phyloP scores from a whole-genome alignment of 179 eudicot species.

The Sideroxylon spinosum region DNA sequence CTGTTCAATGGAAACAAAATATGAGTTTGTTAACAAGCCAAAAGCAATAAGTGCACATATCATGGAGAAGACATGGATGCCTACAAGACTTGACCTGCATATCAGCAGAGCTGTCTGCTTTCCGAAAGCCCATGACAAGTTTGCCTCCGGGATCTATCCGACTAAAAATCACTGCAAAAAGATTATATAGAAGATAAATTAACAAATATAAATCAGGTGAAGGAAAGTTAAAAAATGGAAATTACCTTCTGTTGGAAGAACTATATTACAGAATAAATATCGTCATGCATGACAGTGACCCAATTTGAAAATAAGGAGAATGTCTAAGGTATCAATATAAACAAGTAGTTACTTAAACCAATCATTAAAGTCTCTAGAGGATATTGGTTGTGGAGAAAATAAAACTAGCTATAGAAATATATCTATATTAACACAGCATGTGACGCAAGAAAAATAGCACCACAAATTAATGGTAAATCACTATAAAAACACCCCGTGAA shows the following conservation, averaged over 20 bases:
- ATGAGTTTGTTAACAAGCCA: slow-evolving; percentile 2
- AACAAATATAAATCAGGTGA: not conserved
- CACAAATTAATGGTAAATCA: not conserved
- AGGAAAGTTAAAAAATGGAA: not conserved
- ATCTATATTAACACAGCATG: not conserved
- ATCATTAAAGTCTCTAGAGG: not conserved
- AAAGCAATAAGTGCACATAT: not conserved
- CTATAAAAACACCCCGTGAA: not conserved
- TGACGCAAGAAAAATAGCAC: slow-evolving; percentile 9
- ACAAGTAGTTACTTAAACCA: not conserved
- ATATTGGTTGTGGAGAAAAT: not conserved
- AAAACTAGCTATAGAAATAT: not conserved
- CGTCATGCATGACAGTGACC: not conserved
- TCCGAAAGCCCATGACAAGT: slow-evolving; percentile 94
- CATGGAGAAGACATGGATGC: not conserved
- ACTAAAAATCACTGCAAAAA: slow-evolving; percentile 79
- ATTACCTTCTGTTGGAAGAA: not conserved
- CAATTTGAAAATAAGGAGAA: not conserved
- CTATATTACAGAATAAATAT: not conserved
- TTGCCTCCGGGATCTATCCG: slow-evolving; percentile 90
- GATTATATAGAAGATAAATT: not conserved
- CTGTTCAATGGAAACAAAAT: slow-evolving; percentile 37
- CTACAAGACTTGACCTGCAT: slow-evolving; percentile 53
- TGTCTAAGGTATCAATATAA: not conserved
- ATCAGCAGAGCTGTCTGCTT: slow-evolving; percentile 52